phyloP scores from a whole-genome alignment of 2,329 filamentous ascomycete genomes.

The Westerdykella sp. region DNA sequence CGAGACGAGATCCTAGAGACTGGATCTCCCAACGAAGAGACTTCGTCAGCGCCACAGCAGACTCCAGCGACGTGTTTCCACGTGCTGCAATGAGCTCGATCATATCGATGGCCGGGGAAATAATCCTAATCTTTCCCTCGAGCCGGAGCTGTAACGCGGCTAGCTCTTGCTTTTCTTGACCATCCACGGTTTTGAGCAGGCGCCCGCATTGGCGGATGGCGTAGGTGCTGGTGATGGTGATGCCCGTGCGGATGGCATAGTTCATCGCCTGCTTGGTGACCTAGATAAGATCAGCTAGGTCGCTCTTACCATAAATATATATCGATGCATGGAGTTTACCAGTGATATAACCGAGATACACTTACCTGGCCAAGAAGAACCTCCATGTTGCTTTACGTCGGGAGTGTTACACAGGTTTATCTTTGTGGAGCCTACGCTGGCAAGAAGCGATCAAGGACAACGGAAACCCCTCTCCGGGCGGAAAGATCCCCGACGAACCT shows the following conservation, averaged over 20 bases:
- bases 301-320: neutral
- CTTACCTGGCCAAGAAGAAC: slow-evolving; percentile 55
- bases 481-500: too few relatives aligned
- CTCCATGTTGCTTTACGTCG: slow-evolving; percentile 58
- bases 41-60: slow-evolving; percentile 76
- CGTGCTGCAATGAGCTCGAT: slow-evolving; percentile 79
- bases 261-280: slow-evolving; percentile 77
- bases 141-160: slow-evolving; percentile 65
- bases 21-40: slow-evolving; percentile 79
- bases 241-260: slow-evolving; percentile 80
- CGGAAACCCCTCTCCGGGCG: too few relatives aligned
- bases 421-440: neutral
- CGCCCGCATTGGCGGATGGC: slow-evolving; percentile 76
- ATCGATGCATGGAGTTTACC: neutral
- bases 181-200: slow-evolving; percentile 63
- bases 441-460: too few relatives aligned
- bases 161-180: slow-evolving; percentile 66
- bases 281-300: slow-evolving; percentile 33
- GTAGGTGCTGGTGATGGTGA: slow-evolving; percentile 78
- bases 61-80: slow-evolving; percentile 76
- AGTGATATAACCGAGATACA: slow-evolving; percentile 6
- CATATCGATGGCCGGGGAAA: slow-evolving; percentile 85
- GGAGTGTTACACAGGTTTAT: slow-evolving; percentile 3
- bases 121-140: slow-evolving; percentile 81
- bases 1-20: slow-evolving; percentile 66